Base-by-base conservation (phyloP, 305 asterid species). In the Stenogyne calaminthoides region DNA sequence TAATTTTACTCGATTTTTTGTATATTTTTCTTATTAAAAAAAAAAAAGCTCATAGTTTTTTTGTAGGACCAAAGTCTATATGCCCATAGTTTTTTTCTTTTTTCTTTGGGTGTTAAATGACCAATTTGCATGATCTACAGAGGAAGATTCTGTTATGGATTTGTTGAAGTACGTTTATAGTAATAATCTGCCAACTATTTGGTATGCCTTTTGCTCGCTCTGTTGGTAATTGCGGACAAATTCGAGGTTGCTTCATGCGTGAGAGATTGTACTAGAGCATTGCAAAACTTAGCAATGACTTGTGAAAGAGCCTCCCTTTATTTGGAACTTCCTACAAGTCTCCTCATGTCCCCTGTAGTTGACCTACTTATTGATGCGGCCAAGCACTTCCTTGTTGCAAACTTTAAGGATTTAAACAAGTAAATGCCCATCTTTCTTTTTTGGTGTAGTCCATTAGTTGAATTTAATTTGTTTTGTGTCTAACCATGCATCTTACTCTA, bases 161-260 rank as follows among this genome's bases (percentile, higher is more conserved):
- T 22, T 22, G 25, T 22, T 22, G 83, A 82, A 80, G 71, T 91
- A 84, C 64, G 81, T 89, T 88, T 86, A 91, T 74, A 84, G 86
- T 83, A 87, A 83, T 70, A 79, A 80, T 56, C 52, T 91, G 19
- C 76, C 88, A 12, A 81, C 84, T 19, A 79, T 82, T 39, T 87
- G 85, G 16, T 54, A 86, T 62, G 89, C 83, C 46, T 80, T 91
- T 80, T 91, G 74, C 64, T 91, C 73, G 96, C 86, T 77, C 86
- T 91, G 70, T 75, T 89, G 71, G 82, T 86, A 90, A 91, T 83
- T 70, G 97, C 97, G 73, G 96, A 91, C 78, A 91, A 88, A 74
- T 91, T 68, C 77, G 90, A 90, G 81, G 97, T 88, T 58, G 88
- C 76, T 5, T 88, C 95, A 22, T 90, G 95, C 80, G 80, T 90